Evolutionary conservation across 805 yeast species (phyloP).

Genomic region (Kodamaea fukazawae): DNA sequence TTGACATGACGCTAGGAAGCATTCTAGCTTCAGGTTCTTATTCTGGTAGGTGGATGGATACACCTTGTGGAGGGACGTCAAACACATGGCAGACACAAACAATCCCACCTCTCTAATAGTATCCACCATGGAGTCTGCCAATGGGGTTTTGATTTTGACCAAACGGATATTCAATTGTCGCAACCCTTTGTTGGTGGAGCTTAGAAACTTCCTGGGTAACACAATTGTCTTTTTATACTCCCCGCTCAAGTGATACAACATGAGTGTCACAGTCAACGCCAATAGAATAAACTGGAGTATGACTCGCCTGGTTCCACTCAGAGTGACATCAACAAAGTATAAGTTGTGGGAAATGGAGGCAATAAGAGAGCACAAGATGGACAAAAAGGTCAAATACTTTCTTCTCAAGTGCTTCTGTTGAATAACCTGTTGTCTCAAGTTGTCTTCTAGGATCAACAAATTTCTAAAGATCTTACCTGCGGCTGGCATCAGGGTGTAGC

Average conservation of each 20-base stretch:
- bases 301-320: constrained; percentile 36
- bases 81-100: constrained; percentile 26
- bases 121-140: constrained; percentile 33
- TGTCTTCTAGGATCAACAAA: constrained; percentile 79
- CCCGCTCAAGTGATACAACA: constrained; percentile 81
- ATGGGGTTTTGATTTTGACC: constrained; percentile 54
- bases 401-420: constrained; percentile 65
- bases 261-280: constrained; percentile 63
- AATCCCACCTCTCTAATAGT: constrained; percentile 36
- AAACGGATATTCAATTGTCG: constrained; percentile 77
- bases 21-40: constrained; percentile 33
- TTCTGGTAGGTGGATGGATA: constrained; percentile 33
- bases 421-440: constrained; percentile 75
- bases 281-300: constrained; percentile 54
- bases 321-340: constrained; percentile 24
- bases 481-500: constrained; percentile 33
- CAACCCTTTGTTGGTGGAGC: constrained; percentile 84
- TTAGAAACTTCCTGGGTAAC: constrained; percentile 72
- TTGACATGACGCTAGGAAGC: constrained; percentile 38
- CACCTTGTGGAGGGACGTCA: constrained; percentile 32
- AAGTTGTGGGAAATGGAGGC: constrained; percentile 40
- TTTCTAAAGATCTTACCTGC: constrained; percentile 79
- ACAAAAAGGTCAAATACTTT: constrained; percentile 55
- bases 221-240: constrained; percentile 85
- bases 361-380: constrained; percentile 37